Percentiles rank a stretch among this genome's conserved stretches.
These are phyloP conservation scores for Apiospora kogelbergensis DNA, from an alignment of 2,329 filamentous ascomycete genomes.

Conservation along the genomic window DNA sequence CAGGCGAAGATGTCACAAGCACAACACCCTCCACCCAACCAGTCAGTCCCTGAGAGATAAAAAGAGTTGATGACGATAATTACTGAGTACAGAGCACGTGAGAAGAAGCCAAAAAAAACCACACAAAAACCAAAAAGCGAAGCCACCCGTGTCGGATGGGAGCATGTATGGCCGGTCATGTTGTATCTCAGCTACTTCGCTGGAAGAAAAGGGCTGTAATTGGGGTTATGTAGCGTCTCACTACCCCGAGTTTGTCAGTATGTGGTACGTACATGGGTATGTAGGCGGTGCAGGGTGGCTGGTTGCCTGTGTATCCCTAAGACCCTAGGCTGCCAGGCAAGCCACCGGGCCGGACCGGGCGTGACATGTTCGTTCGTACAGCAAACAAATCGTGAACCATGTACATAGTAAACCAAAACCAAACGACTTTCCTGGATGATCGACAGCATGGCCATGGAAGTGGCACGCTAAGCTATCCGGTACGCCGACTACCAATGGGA, in stretches of 20 bases:
- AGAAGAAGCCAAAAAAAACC: neutral
- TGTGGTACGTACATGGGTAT: neutral
- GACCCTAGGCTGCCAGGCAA: neutral
- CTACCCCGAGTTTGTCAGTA: neutral
- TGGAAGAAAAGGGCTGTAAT: neutral
- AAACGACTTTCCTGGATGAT: no score
- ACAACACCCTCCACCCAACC: no score
- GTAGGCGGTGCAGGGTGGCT: neutral
- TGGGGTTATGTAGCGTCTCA: neutral
- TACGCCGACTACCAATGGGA: neutral
- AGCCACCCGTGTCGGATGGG: neutral
- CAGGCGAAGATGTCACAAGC: no score
- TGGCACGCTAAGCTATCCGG: neutral
- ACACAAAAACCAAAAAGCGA: neutral
- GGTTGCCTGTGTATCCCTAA: neutral
- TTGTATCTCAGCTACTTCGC: neutral
- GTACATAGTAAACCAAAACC: neutral
- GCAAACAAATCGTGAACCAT: neutral
- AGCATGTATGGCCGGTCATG: neutral
- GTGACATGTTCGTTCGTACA: neutral
- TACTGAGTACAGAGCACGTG: neutral
- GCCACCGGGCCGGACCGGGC: neutral
- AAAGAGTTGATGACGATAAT: no score
- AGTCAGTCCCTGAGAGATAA: no score
- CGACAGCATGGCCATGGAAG: neutral